These are phyloP conservation scores for Epichloe festucae DNA, from an alignment of 2,329 filamentous ascomycete species.

Conservation along the genomic window DNA sequence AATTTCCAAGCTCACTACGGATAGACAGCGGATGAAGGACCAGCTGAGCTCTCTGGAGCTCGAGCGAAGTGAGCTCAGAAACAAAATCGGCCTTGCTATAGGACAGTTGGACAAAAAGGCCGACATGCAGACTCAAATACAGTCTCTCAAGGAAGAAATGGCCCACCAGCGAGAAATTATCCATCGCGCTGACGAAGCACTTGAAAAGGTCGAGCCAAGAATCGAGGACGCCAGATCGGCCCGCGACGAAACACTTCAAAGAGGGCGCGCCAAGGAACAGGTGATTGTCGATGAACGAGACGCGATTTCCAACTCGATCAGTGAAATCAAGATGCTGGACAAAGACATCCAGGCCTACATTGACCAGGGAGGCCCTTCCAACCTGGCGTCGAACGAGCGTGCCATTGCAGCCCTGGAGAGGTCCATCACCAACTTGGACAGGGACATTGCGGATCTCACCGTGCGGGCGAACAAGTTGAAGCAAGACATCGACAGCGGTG, in stretches of 20 bases:
- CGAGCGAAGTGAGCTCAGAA: constrained; percentile 60
- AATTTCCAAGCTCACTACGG: constrained; percentile 51
- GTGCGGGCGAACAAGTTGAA: constrained; percentile 65
- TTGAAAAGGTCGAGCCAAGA: constrained; percentile 62
- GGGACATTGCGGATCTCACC: constrained; percentile 53
- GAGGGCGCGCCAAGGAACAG: constrained; percentile 60
- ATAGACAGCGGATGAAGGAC: constrained; percentile 59
- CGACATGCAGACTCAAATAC: constrained; percentile 55
- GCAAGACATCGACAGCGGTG: constrained; percentile 64
- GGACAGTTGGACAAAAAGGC: constrained; percentile 74
- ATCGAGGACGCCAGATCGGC: constrained; percentile 63
- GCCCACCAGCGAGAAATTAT: constrained; percentile 57
- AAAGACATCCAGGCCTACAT: constrained; percentile 70
- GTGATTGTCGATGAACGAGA: constrained; percentile 58
- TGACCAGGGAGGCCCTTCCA: constrained; percentile 58
- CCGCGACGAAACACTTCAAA: constrained; percentile 63
- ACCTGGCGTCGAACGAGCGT: constrained; percentile 55
- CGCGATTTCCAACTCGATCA: constrained; percentile 58
- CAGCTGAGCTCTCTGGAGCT: constrained; percentile 60
- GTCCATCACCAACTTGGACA: constrained; percentile 51
- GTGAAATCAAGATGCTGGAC: constrained; percentile 63
- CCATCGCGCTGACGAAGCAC: constrained; percentile 54
- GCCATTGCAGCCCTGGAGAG: constrained; percentile 57
- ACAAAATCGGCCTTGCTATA: constrained; percentile 55
- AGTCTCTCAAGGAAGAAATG: constrained; percentile 57